Conservation (phyloP, 75 land plant species). For the Azolla pinnata region DNA sequence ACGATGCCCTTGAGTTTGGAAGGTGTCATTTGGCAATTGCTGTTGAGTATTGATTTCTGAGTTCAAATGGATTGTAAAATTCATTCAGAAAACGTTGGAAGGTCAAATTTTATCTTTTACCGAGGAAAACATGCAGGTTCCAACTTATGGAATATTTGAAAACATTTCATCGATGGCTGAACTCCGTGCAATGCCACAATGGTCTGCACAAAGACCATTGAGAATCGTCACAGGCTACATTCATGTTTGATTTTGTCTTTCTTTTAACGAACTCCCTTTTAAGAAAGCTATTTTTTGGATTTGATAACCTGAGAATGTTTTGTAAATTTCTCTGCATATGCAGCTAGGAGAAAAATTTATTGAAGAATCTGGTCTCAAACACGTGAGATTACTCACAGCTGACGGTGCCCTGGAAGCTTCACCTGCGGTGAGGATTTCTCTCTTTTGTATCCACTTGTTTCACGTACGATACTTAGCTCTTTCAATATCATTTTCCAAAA, state of each 20-base stretch:
- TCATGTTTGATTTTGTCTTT: no score
- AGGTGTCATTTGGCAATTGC: constrained; percentile 76
- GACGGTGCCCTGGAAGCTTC: constrained; percentile 98
- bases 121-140: no score
- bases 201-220: constrained; percentile 75
- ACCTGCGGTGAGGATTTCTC: constrained; percentile 63
- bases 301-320: no score
- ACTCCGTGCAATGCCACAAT: constrained; percentile 75
- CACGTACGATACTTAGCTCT: no score
- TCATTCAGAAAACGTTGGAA: no score
- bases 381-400: constrained; percentile 72
- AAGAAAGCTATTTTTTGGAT: no score
- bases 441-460: not conserved
- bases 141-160: constrained; percentile 93
- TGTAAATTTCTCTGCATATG: no score
- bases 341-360: constrained; percentile 76
- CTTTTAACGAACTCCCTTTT: no score
- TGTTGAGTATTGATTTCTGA: constrained; percentile 31
- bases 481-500: no score
- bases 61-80: not conserved
- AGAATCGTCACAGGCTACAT: constrained; percentile 82
- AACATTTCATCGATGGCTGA: constrained; percentile 65
- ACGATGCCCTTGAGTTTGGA: constrained; percentile 80
- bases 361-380: constrained; percentile 64
- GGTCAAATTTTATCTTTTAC: no score